phyloP scores from a whole-genome alignment of 2,329 filamentous ascomycete species.

The Pseudopyrenochaeta lycopersici region DNA sequence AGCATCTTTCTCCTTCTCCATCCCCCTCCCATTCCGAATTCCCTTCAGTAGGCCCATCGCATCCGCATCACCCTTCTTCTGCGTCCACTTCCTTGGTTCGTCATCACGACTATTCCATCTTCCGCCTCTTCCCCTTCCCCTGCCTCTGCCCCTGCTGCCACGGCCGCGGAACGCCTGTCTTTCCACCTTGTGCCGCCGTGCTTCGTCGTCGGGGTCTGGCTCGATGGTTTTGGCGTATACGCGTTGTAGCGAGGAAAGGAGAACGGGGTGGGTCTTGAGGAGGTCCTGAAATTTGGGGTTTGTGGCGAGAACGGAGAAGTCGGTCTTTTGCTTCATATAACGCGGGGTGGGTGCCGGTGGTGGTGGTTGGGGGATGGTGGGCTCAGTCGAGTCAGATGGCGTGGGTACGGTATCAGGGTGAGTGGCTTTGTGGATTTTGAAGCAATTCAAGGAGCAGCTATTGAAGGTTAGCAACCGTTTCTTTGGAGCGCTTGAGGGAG shows the following conservation, averaged over 20 bases:
- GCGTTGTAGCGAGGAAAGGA: slow-evolving; percentile 39
- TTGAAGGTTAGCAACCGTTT: neutral
- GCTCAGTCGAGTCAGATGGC: slow-evolving; percentile 4
- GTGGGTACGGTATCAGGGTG: slow-evolving; percentile 18
- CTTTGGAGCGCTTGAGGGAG: neutral
- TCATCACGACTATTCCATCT: slow-evolving; percentile 22
- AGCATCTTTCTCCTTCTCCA: slow-evolving; percentile 47
- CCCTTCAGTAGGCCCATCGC: slow-evolving; percentile 39
- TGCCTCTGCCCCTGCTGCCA: slow-evolving; percentile 22
- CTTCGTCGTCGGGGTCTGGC: slow-evolving; percentile 37
- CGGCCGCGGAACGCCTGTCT: slow-evolving; percentile 26
- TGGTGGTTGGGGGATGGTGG: slow-evolving; percentile 33
- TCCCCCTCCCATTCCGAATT: slow-evolving; percentile 35
- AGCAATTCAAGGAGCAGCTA: slow-evolving; percentile 46
- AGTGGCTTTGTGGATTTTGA: slow-evolving; percentile 41
- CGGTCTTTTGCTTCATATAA: slow-evolving; percentile 40
- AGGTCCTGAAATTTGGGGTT: slow-evolving; percentile 37
- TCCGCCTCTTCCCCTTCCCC: slow-evolving; percentile 26
- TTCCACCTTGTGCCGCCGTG: slow-evolving; percentile 17
- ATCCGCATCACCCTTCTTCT: slow-evolving; percentile 41
- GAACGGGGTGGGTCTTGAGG: slow-evolving; percentile 33
- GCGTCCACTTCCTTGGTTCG: slow-evolving; percentile 32
- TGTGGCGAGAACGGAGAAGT: slow-evolving; percentile 43
- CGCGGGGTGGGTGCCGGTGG: slow-evolving; percentile 38
- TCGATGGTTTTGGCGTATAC: slow-evolving; percentile 46